Percentiles rank a stretch among this genome's conserved stretches.
Conservation (phyloP, 2,329 filamentous ascomycete genomes). For the Colletotrichum higginsianum region DNA sequence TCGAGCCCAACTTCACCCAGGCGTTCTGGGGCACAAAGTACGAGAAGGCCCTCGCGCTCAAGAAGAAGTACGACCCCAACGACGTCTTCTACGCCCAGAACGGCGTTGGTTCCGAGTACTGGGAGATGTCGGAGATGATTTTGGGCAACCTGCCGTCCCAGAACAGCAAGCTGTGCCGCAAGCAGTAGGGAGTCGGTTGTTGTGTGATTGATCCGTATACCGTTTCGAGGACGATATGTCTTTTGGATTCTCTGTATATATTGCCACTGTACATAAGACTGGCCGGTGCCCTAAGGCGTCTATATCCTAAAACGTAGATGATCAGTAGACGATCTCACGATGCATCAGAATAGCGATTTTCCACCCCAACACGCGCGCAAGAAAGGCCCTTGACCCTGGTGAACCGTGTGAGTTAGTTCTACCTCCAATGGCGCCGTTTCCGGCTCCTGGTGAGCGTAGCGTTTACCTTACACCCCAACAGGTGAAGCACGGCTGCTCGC, state of each 20-base stretch:
- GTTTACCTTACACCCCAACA: no score
- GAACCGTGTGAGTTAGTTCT: background rate
- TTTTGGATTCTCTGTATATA: slow-evolving; percentile 31
- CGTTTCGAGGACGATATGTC: background rate
- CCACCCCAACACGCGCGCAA: background rate
- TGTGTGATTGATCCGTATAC: background rate
- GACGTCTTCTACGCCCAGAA: slow-evolving; percentile 44
- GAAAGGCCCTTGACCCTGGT: background rate
- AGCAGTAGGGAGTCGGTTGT: background rate
- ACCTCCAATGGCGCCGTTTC: no score
- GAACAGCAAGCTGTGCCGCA: slow-evolving; percentile 45
- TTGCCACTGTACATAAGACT: slow-evolving; percentile 26
- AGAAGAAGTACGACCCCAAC: slow-evolving; percentile 42
- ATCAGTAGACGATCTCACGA: slow-evolving; percentile 26
- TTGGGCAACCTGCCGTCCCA: slow-evolving; percentile 43
- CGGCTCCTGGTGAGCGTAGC: no score
- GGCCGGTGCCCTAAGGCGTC: background rate
- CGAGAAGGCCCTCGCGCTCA: slow-evolving; percentile 37
- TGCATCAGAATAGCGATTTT: background rate
- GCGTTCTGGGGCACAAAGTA: slow-evolving; percentile 45
- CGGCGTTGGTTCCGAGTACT: slow-evolving; percentile 42
- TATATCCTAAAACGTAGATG: slow-evolving; percentile 6
- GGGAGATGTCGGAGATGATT: slow-evolving; percentile 42
- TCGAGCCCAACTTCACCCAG: slow-evolving; percentile 43
- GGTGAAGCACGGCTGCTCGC: background rate